Base-by-base conservation (phyloP, 345 rosid species). In the Eucalyptus coolabah region DNA sequence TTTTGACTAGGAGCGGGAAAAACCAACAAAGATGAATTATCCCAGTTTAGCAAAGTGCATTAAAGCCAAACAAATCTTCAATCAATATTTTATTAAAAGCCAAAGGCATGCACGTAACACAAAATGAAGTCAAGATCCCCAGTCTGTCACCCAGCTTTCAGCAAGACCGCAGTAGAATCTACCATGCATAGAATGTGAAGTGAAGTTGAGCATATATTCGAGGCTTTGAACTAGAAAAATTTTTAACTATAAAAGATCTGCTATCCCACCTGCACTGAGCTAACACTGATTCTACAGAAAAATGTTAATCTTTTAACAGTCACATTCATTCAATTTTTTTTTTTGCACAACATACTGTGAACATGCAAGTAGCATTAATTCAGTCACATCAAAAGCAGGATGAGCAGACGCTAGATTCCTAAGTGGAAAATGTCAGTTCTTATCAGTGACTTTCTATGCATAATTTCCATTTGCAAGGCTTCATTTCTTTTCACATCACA, bases 1-100 rank as follows among this genome's bases (percentile, higher is more conserved):
- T 98, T 96, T 89, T 53, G 94, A 89, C 94, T 95, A 88, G 54
- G 26, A 67, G 67, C 89, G 47, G 88, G 90, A 23, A 90, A 53
- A 89, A 53, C 65, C 88, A 42, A 54, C 42, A 89, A 7, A 87
- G 12, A 53, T 34, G n/a, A 7, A 89, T 86, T 42, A 88, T 88
- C 83, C 54, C 50, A 77, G 83, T 77, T 77, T 77, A 77, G 83
- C 83, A 40, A 3, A 77, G 83, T 40, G 16, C 83, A 40, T 12
- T 77, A 21, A 77, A 40, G 83, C 28, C 30, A 77, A 37, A 37
- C 23, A 77, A 77, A 77, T 77, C 83, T 77, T 77, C 83, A 77
- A 77, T 77, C 83, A 21, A 77, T 37, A 77, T 77, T 21, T 77
- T 40, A 40, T 12, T 40, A 40, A 69, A 53, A 34, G 82, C 82